Base-by-base conservation (phyloP, 768 basidiomycete genomes). In the Crucibulum laeve region DNA sequence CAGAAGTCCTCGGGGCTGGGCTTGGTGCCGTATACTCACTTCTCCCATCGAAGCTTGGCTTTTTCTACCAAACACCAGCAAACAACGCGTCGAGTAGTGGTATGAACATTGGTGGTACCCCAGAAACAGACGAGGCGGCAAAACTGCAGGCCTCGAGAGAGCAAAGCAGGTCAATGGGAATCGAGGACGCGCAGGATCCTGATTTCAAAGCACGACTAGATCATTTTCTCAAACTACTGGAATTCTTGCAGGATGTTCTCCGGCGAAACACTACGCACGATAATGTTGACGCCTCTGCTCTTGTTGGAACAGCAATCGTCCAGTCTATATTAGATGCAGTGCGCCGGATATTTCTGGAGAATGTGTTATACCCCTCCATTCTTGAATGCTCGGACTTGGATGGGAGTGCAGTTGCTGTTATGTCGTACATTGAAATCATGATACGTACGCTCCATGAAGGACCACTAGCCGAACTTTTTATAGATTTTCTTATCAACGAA, bases 391-490 rank as follows among this genome's bases (percentile, higher is more conserved):
- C 93, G 0, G 89, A 91, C 47, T 58, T 73, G 4, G 95, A 97
- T 59, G 95, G 95, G n/a, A 95, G 92, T 48, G 89, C 93, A 0
- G 86, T 96, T 1, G 93, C 95, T 7, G 93, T 98, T 43, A 82
- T 97, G 79, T 91, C 88, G 13, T 97, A 98, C 58, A 82, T 97
- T 50, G 91, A 96, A 52, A 79, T 91, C 54, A 86, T 91, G 75
- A 73, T 92, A 41, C 76, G 81, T 45, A 89, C 84, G 0, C 72
- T 94, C 4, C 73, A 79, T 25, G 71, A 79, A 18, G 84, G 83
- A 1, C 77, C 74, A 39, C 73, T 95, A 30, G 78, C 77, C 13
- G 79, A 84, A 36, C 70, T 87, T 18, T 65, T 95, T 13, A 73
- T 94, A 32, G 71, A 79, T 38, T 95, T 90, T 63, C 76, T 95